phyloP scores from a whole-genome alignment of 2,329 filamentous ascomycete species.

The Lecanicillium sp. region DNA sequence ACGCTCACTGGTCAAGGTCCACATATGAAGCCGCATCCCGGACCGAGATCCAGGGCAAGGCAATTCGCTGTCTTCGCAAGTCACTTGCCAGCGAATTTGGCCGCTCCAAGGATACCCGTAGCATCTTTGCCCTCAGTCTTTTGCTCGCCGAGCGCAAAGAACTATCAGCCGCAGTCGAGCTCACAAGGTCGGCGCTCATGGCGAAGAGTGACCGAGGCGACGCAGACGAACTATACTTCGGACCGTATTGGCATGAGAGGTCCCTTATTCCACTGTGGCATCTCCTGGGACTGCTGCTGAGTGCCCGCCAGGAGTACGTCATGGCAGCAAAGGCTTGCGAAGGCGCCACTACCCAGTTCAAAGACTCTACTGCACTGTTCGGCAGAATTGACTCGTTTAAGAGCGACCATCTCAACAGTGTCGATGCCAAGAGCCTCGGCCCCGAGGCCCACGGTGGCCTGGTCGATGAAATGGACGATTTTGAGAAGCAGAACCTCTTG shows the following conservation, averaged over 20 bases:
- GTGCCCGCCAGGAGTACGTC: slow-evolving; percentile 75
- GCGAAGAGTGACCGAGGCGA: slow-evolving; percentile 42
- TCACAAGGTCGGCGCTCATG: slow-evolving; percentile 69
- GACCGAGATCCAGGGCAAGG: slow-evolving; percentile 66
- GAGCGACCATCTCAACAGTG: slow-evolving; percentile 61
- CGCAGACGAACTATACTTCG: slow-evolving; percentile 35
- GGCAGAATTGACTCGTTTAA: slow-evolving; percentile 51
- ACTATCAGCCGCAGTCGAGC: slow-evolving; percentile 70
- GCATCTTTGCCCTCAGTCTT: slow-evolving; percentile 73
- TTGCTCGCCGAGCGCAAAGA: slow-evolving; percentile 84
- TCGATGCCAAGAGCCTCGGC: slow-evolving; percentile 22
- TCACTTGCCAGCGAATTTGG: slow-evolving; percentile 62
- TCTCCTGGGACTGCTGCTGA: slow-evolving; percentile 76
- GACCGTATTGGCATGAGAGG: slow-evolving; percentile 54
- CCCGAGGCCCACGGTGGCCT: slow-evolving; percentile 35
- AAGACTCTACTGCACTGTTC: slow-evolving; percentile 62
- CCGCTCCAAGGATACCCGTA: slow-evolving; percentile 62
- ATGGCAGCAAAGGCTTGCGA: slow-evolving; percentile 79
- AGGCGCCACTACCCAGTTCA: slow-evolving; percentile 85
- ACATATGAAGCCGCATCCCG: slow-evolving; percentile 70
- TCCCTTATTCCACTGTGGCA: slow-evolving; percentile 81
- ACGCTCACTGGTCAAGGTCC: slow-evolving; percentile 78
- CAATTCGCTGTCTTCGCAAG: slow-evolving; percentile 66
- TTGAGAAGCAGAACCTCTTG: slow-evolving; percentile 80
- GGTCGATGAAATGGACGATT: slow-evolving; percentile 72